These are phyloP conservation scores for Setaria viridis DNA, from an alignment of 202 grass and related monocot genomes.

Conservation along the genomic window DNA sequence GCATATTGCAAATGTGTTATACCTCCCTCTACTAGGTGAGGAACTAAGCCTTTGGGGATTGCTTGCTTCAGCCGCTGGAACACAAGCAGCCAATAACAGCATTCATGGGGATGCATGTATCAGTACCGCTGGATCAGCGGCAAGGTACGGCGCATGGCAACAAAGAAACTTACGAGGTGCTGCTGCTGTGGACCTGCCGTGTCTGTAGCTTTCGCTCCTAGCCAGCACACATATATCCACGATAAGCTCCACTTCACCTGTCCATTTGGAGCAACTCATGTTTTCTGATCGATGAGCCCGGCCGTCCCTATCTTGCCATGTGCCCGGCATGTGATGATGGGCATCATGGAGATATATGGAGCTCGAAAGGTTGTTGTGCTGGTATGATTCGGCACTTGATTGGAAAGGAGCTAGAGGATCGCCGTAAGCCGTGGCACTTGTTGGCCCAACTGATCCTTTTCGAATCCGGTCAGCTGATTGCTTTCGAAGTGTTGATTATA, in stretches of 20 bases:
- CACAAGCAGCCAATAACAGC: neutral
- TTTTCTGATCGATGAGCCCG: slow-evolving; percentile 11
- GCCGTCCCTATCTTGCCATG: slow-evolving; percentile 44
- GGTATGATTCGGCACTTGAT: slow-evolving; percentile 20
- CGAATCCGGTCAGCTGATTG: neutral
- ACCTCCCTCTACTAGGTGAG: too few species aligned
- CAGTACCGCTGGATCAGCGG: neutral
- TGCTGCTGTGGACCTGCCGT: slow-evolving; percentile 30
- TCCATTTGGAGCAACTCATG: slow-evolving; percentile 47
- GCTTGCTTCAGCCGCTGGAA: too few species aligned
- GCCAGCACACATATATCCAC: slow-evolving; percentile 3
- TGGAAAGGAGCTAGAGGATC: neutral
- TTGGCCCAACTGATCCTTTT: neutral
- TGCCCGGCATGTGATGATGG: slow-evolving; percentile 54
- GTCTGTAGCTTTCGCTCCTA: slow-evolving; percentile 39
- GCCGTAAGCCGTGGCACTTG: neutral
- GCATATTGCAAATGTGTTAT: too few species aligned
- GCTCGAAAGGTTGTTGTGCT: neutral
- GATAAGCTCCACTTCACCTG: slow-evolving; percentile 46
- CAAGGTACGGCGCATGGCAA: slow-evolving; percentile 18
- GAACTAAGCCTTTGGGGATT: too few species aligned
- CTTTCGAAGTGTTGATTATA: neutral
- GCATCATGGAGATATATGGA: neutral
- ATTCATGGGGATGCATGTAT: slow-evolving; percentile 13
- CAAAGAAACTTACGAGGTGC: slow-evolving; percentile 19